Base-by-base conservation (phyloP, 176 grass and related monocot species). In the Canna indica region DNA sequence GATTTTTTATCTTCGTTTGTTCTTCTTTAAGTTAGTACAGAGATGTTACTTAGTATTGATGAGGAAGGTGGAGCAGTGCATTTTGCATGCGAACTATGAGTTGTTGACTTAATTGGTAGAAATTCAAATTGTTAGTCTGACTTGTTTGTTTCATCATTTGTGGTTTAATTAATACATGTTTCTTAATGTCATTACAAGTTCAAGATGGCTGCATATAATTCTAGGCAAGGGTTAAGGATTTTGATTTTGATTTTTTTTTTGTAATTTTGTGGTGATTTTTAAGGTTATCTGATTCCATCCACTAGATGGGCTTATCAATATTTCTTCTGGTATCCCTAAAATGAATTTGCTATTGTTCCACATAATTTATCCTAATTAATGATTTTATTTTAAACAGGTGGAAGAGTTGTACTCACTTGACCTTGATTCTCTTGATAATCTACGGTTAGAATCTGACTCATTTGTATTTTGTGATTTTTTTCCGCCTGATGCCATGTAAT, bases 331-430 rank as follows among this genome's bases (percentile, higher is more conserved):
- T 67, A 38, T 22, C 11, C 3, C 64, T 13, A 11, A 25, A 38
- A 14, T 39, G 7, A 47, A 48, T 10, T 32, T 18, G 15, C 8
- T 18, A 11, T 29, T 69, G 22, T 47, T 69, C 1, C n/a, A 10
- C 24, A 45, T 13, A 18, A 50, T 20, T 68, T 50, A 56, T 80
- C 15, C 9, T n/a, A 38, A 29, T 36, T 28, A 47, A 80, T 13
- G 57, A 62, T 25, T 67, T 83, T 66, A 71, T 41, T 50, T 27
- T 74, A 58, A 47, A 75, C 76, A 97, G 93, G 93, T 97, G 24
- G 93, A 97, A 80, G 93, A 97, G 80, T 83, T 97, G 59, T 97
- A 97, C 56, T 90, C 93, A 47, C 88, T 97, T 64, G 88, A 97
- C 73, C 83, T 92, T n/a, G 93, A 97, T 72, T 87, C 86, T 33